phyloP scores from a whole-genome alignment of 2,329 filamentous ascomycete species.

The Clathrospora elynae region DNA sequence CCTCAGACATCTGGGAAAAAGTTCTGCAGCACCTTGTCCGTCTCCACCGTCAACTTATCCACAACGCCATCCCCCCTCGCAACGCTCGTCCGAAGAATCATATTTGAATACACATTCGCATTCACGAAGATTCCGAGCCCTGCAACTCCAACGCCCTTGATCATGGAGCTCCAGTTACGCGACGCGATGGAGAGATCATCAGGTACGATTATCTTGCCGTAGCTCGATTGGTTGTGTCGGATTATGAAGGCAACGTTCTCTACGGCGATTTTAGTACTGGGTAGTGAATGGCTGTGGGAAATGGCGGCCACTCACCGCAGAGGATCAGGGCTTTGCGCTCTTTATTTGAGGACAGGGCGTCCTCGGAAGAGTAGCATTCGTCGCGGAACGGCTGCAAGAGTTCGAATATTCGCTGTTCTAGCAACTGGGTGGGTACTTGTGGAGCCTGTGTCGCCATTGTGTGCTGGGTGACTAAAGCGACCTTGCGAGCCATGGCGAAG shows the following conservation, averaged over 20 bases:
- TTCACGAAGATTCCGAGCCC: conserved; percentile 14
- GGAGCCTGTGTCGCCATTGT: neutral
- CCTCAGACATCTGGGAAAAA: conserved; percentile 7
- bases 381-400: conserved; percentile 6
- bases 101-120: conserved; percentile 14
- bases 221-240: conserved; percentile 14
- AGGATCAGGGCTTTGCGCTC: conserved; percentile 8
- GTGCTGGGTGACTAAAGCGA: too few species aligned
- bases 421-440: neutral
- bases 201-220: conserved; percentile 12
- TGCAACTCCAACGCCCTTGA: neutral
- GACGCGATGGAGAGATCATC: conserved; percentile 9
- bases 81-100: conserved; percentile 1
- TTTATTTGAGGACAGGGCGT: neutral
- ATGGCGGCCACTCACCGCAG: conserved; percentile 3
- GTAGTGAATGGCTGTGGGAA: neutral
- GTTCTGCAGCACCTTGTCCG: conserved; percentile 3
- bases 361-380: neutral
- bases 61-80: conserved; percentile 4
- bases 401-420: conserved; percentile 4
- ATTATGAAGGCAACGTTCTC: conserved; percentile 21
- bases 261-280: neutral
- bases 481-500: too few species aligned
- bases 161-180: conserved; percentile 9
- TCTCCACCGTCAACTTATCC: conserved; percentile 6